Conservation (phyloP, 176 grass and related monocot species). For the Eremochloa ophiuroides region DNA sequence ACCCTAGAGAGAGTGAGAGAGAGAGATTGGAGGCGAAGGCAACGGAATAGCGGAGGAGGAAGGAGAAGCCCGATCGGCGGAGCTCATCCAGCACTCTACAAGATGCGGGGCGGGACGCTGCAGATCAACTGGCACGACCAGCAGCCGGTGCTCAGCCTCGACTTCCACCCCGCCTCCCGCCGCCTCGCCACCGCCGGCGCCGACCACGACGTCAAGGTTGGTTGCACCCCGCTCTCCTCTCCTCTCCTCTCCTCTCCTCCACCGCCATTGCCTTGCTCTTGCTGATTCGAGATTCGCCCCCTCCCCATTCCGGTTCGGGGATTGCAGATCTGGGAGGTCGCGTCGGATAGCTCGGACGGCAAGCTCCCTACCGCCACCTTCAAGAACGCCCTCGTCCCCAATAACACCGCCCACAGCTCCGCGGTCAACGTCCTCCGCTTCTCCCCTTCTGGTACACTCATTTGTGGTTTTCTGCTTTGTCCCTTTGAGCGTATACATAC, state of each 20-base stretch:
- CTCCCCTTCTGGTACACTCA: slow-evolving; percentile 65
- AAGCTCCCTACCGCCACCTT: slow-evolving; percentile 75
- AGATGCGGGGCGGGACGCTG: slow-evolving; percentile 94
- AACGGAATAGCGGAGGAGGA: not conserved
- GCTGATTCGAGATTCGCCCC: not conserved
- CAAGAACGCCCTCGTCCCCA: slow-evolving; percentile 62
- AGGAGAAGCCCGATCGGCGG: not conserved
- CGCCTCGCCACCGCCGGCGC: slow-evolving; percentile 90
- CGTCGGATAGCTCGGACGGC: slow-evolving; percentile 47
- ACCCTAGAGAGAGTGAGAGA: slow-evolving; percentile 14
- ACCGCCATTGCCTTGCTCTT: too few species aligned
- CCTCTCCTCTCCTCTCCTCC: not conserved
- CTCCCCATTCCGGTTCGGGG: not conserved
- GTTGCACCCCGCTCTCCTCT: not conserved
- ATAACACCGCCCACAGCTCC: slow-evolving; percentile 70
- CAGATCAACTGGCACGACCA: slow-evolving; percentile 99
- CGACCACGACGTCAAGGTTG: slow-evolving; percentile 94
- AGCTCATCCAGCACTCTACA: not conserved
- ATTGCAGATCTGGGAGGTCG: slow-evolving; percentile 69
- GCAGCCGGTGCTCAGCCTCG: slow-evolving; percentile 94
- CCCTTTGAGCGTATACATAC: not conserved
- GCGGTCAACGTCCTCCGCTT: slow-evolving; percentile 92
- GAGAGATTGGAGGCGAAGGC: not conserved
- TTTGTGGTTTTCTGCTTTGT: not conserved
- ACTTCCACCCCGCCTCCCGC: slow-evolving; percentile 78